Evolutionary conservation across 2,329 filamentous ascomycete genomes (phyloP).

Genomic region (Ciborinia camelliae): DNA sequence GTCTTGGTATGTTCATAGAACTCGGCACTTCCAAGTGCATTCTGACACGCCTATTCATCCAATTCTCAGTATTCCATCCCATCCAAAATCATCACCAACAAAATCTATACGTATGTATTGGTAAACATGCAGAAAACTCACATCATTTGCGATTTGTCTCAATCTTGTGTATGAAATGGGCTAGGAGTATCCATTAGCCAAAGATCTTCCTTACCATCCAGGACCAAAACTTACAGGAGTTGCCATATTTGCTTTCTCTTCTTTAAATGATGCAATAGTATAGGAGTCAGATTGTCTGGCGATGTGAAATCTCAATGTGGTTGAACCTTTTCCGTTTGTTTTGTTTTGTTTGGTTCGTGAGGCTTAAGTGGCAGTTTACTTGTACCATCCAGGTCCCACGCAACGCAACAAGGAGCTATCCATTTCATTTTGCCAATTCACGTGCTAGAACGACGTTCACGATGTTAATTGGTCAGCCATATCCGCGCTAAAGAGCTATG

Average conservation of each 20-base stretch:
- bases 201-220: background rate
- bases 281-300: background rate
- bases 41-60: slow-evolving; percentile 68
- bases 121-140: slow-evolving; percentile 41
- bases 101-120: background rate
- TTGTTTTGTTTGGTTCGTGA: background rate
- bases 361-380: background rate
- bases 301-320: background rate
- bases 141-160: slow-evolving; percentile 81
- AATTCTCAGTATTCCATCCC: slow-evolving; percentile 5
- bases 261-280: slow-evolving; percentile 3
- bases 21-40: slow-evolving; percentile 68
- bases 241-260: slow-evolving; percentile 27
- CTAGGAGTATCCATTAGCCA: slow-evolving; percentile 43
- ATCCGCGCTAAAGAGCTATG: background rate
- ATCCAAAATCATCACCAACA: background rate
- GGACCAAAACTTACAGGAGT: slow-evolving; percentile 18
- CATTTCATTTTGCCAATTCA: background rate
- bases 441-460: background rate
- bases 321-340: background rate
- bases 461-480: slow-evolving; percentile 10
- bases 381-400: background rate
- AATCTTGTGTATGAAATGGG: slow-evolving; percentile 74
- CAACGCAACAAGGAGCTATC: background rate
- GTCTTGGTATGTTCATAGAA: slow-evolving; percentile 87